Base-by-base conservation (phyloP, 2,329 filamentous ascomycete species). In the Colletotrichum magnum region DNA sequence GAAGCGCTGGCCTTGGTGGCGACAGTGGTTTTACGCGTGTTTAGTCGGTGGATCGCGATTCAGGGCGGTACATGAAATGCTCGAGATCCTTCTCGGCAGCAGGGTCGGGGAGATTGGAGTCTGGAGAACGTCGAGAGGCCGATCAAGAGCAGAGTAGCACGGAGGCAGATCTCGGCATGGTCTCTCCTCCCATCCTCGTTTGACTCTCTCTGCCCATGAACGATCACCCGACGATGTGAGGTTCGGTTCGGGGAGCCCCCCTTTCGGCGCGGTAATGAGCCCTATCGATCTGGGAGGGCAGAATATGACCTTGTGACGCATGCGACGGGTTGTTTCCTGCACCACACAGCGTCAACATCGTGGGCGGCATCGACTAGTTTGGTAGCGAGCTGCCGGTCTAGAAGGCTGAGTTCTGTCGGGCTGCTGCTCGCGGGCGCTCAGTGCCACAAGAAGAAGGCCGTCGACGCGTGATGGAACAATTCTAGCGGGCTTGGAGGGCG, bases 401-500 rank as follows among this genome's bases (percentile, higher is more conserved):
- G 7, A 10, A 36, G 7, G 32, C 9, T 36, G 32, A 36, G 32
- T 36, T 36, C 32, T 36, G 32, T 36, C 32, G 32, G 32, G 32
- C 32, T 36, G 32, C 32, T 36, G 10, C 32, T 36, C 32, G 32
- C n/a, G 13, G 47, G 41, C 41, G 58, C 58, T 45, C 45, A 32
- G 64, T 21, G 48, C 43, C 51, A 45, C 32, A 54, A 45, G 39
- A 36, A 68, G 59, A 68, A 68, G 41, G 36, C 39, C 28, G 52
- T 41, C 47, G 61, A 62, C 53, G 41, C 28, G 36, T 21, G 24
- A 57, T 68, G 43, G 64, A 64, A 68, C 45, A n/a, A 45, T 68
- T 68, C 64, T 68, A 68, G 64, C 47, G 64, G 64, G 58, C 64
- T 24, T 58, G 52, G 59, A 52, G 52, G 59, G 43, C 43, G 60